Percentiles rank a stretch among this genome's conserved stretches.
Conservation (phyloP, 2,329 filamentous ascomycete genomes). For the Pyrenochaeta sp. region DNA sequence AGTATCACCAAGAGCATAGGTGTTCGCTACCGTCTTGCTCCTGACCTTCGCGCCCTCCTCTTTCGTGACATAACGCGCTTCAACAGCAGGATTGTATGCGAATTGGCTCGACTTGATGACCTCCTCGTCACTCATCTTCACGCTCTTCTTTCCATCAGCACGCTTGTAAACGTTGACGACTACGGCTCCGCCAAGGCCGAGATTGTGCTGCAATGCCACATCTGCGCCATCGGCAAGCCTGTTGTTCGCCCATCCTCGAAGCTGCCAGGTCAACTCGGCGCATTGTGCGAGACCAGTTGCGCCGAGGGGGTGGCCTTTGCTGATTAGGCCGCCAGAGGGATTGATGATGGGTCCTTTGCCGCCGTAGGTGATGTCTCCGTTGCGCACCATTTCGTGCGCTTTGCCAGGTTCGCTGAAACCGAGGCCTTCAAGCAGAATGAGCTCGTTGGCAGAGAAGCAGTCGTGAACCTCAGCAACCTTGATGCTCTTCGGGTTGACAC, state of each 20-base stretch:
- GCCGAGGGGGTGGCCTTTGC: slow-evolving; percentile 92
- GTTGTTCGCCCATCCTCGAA: slow-evolving; percentile 96
- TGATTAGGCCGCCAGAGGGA: slow-evolving; percentile 90
- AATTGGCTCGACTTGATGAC: slow-evolving; percentile 72
- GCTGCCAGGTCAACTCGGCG: slow-evolving; percentile 92
- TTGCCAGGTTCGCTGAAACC: slow-evolving; percentile 79
- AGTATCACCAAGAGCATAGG: slow-evolving; percentile 80
- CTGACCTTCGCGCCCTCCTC: slow-evolving; percentile 73
- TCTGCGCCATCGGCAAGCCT: slow-evolving; percentile 71
- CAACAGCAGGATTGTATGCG: slow-evolving; percentile 89
- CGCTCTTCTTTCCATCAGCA: slow-evolving; percentile 74
- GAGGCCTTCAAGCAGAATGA: slow-evolving; percentile 85
- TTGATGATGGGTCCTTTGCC: slow-evolving; percentile 78
- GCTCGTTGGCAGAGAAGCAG: slow-evolving; percentile 94
- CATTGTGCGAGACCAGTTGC: slow-evolving; percentile 93
- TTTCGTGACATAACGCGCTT: slow-evolving; percentile 85
- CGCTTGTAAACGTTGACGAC: slow-evolving; percentile 89
- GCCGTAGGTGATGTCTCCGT: slow-evolving; percentile 89
- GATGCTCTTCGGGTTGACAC: slow-evolving; percentile 70
- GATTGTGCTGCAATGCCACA: slow-evolving; percentile 86
- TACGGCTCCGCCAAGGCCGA: slow-evolving; percentile 87
- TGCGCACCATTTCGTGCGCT: slow-evolving; percentile 87
- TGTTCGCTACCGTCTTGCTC: slow-evolving; percentile 68
- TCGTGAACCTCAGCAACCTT: slow-evolving; percentile 92
- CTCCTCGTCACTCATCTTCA: slow-evolving; percentile 66